Evolutionary conservation across 106 monocot species (phyloP).

Genomic region (Dendrobium catenatum): DNA sequence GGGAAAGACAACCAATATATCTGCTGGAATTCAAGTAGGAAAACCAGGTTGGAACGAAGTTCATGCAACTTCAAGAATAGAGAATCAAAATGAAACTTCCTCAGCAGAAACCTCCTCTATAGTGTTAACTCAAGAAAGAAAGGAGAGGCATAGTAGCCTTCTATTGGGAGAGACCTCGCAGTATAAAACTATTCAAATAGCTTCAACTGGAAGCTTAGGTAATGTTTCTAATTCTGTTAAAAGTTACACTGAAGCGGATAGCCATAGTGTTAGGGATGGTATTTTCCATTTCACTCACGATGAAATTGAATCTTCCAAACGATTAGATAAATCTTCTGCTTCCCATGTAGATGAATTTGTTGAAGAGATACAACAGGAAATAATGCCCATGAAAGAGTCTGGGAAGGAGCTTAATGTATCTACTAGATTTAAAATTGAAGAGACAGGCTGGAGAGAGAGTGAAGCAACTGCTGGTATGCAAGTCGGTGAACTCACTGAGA

Average conservation of each 20-base stretch:
- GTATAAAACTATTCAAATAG: neutral
- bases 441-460: neutral
- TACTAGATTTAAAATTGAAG: neutral
- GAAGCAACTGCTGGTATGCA: slow-evolving; percentile 8
- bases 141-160: slow-evolving; percentile 2
- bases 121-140: neutral
- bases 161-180: slow-evolving; percentile 4
- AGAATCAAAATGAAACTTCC: slow-evolving; percentile 4
- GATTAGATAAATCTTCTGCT: slow-evolving; percentile 20
- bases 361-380: slow-evolving; percentile 22
- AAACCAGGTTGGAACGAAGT: neutral
- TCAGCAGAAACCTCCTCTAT: neutral
- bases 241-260: neutral
- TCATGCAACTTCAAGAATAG: neutral
- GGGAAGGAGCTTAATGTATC: neutral
- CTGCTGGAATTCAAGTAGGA: neutral
- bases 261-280: neutral
- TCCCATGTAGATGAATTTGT: slow-evolving; percentile 25
- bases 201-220: neutral
- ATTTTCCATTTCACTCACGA: neutral
- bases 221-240: neutral
- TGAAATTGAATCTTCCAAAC: slow-evolving; percentile 12
- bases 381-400: neutral
- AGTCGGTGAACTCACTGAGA: slow-evolving; percentile 8
- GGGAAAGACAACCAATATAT: neutral